Evolutionary conservation across 169 alveolate genomes (phyloP).

Genomic region (Toxoplasma gondii): DNA sequence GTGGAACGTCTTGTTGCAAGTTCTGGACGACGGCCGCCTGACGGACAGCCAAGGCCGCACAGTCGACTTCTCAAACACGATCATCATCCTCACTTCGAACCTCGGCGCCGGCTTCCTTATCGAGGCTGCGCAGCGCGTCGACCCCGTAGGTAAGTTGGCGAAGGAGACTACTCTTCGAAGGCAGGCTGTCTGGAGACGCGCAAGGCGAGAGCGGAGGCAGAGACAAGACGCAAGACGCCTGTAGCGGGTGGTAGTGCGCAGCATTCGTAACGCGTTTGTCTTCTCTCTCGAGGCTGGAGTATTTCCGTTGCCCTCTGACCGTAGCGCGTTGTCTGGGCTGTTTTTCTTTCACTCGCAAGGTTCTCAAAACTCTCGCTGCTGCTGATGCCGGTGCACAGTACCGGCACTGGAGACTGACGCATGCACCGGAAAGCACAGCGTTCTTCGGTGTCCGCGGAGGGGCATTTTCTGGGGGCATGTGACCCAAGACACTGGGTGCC

Average conservation of each 20-base stretch:
- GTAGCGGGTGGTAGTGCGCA: not conserved
- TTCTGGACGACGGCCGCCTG: slow-evolving; percentile 88
- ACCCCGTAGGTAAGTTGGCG: slow-evolving; percentile 50
- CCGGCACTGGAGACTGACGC: too few species aligned
- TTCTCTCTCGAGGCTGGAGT: too few species aligned
- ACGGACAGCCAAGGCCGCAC: slow-evolving; percentile 88
- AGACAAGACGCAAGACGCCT: not conserved
- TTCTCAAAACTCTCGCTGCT: too few species aligned
- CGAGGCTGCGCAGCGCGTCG: slow-evolving; percentile 74
- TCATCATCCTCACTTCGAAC: slow-evolving; percentile 87
- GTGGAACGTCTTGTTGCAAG: slow-evolving; percentile 72
- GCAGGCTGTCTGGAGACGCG: not conserved
- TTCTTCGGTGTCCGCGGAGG: too few species aligned
- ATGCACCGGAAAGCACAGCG: too few species aligned
- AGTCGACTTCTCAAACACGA: slow-evolving; percentile 87
- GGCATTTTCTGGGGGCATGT: too few species aligned
- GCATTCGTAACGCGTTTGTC: not conserved
- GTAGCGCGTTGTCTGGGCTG: too few species aligned
- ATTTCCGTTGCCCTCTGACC: too few species aligned
- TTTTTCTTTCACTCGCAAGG: too few species aligned
- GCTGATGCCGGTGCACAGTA: too few species aligned
- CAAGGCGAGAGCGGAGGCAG: not conserved
- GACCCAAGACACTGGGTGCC: too few species aligned
- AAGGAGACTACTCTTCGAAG: not conserved
- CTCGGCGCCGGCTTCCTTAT: slow-evolving; percentile 80